Conservation (phyloP, 305 asterid species). For the Striga hermonthica region DNA sequence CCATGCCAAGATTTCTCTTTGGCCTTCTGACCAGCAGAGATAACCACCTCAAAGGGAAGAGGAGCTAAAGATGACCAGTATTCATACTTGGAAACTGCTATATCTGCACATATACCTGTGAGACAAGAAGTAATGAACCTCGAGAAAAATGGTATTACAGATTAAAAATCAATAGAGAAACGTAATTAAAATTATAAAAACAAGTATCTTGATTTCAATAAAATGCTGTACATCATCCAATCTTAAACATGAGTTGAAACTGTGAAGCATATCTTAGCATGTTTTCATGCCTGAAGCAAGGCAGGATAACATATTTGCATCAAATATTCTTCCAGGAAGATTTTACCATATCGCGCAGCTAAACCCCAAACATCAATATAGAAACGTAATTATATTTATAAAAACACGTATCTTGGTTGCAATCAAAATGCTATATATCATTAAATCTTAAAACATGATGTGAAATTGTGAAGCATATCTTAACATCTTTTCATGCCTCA, state of each 20-base stretch:
- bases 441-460: conserved; percentile 14
- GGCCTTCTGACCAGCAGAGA: conserved; percentile 97
- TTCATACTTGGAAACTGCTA: conserved; percentile 78
- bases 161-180: conserved; percentile 4
- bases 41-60: conserved; percentile 93
- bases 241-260: conserved; percentile 20
- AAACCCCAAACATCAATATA: conserved; percentile 53
- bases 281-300: conserved; percentile 22
- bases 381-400: too few relatives aligned
- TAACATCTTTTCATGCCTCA: conserved; percentile 23
- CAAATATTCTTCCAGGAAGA: conserved; percentile 27
- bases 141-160: conserved; percentile 15
- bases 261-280: conserved; percentile 19
- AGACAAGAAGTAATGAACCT: conserved; percentile 24
- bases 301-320: conserved; percentile 12
- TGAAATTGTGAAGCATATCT: conserved; percentile 11
- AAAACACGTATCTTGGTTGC: too few relatives aligned
- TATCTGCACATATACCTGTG: conserved; percentile 89
- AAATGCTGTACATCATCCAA: conserved; percentile 16
- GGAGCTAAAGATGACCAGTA: conserved; percentile 99
- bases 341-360: conserved; percentile 84
- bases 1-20: conserved; percentile 88
- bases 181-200: background rate
- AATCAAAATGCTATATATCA: too few relatives aligned
- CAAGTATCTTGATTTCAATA: conserved; percentile 1